phyloP scores from a whole-genome alignment of 192 early-diverging fungal species.

The Lunasporangiospora selenospora region DNA sequence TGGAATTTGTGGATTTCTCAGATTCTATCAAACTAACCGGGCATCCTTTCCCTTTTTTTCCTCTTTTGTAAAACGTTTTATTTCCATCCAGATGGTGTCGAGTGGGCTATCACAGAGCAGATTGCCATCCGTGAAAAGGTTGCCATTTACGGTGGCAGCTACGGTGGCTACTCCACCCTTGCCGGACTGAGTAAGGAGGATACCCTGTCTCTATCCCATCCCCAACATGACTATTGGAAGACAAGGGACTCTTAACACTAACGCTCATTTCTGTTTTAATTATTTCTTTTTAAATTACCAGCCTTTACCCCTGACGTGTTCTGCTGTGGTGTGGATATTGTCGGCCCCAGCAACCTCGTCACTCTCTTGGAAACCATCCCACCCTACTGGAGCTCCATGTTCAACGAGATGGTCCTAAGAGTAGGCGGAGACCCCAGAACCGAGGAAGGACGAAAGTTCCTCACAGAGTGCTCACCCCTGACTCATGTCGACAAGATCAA shows the following conservation, averaged over 20 bases:
- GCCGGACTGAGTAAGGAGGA: conserved; percentile 40
- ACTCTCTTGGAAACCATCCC: conserved; percentile 38
- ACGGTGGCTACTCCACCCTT: conserved; percentile 50
- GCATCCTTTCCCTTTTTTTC: neutral
- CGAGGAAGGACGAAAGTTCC: conserved; percentile 41
- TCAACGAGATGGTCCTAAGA: conserved; percentile 11
- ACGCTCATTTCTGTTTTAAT: neutral
- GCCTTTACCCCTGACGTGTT: conserved; percentile 51
- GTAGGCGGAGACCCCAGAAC: conserved; percentile 39
- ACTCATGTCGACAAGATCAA: conserved; percentile 45
- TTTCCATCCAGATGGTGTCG: conserved; percentile 33
- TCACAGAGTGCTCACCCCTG: conserved; percentile 29
- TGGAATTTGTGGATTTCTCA: conserved; percentile 21
- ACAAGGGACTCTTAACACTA: neutral
- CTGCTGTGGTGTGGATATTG: conserved; percentile 48
- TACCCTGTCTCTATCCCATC: too few species aligned
- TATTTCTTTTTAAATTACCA: neutral
- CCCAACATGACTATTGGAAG: neutral
- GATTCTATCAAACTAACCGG: neutral
- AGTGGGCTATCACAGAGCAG: conserved; percentile 39
- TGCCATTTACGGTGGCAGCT: conserved; percentile 47
- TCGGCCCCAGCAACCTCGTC: conserved; percentile 46
- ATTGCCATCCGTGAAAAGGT: conserved; percentile 46
- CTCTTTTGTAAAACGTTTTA: neutral
- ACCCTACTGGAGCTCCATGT: conserved; percentile 46